These are phyloP conservation scores for Betula pendula DNA, from an alignment of 306 rosid species.

Conservation along the genomic window DNA sequence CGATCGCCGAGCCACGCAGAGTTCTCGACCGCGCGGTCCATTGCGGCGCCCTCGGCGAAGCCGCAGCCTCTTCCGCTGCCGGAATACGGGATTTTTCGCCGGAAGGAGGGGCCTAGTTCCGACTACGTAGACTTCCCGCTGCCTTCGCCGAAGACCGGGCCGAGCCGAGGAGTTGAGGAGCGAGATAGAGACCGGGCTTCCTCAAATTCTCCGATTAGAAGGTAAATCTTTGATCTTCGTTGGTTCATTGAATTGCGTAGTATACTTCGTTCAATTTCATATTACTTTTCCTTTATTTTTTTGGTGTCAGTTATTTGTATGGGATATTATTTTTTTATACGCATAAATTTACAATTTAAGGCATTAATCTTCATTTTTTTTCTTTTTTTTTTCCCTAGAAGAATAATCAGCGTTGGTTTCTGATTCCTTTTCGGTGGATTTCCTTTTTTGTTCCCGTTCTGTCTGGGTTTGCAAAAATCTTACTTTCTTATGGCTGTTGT, in stretches of 20 bases:
- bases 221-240: slow-evolving; percentile 35
- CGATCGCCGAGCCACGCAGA: slow-evolving; percentile 26
- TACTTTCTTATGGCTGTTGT: background rate
- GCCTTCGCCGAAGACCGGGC: slow-evolving; percentile 56
- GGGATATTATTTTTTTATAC: background rate
- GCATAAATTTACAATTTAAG: background rate
- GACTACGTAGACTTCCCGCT: slow-evolving; percentile 42
- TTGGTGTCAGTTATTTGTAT: background rate
- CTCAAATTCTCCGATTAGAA: slow-evolving; percentile 36
- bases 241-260: background rate
- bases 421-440: background rate
- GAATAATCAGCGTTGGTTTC: background rate
- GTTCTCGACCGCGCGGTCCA: slow-evolving; percentile 10
- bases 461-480: background rate
- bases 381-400: background rate
- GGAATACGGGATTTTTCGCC: slow-evolving; percentile 32
- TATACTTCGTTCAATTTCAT: background rate
- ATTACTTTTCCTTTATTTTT: background rate
- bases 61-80: slow-evolving; percentile 91
- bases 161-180: slow-evolving; percentile 33
- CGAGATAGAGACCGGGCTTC: slow-evolving; percentile 38
- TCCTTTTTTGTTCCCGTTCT: background rate
- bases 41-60: slow-evolving; percentile 10
- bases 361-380: no score
- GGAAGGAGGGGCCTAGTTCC: slow-evolving; percentile 28